phyloP scores from a whole-genome alignment of 169 alveolate genomes.

The Theileria parva region DNA sequence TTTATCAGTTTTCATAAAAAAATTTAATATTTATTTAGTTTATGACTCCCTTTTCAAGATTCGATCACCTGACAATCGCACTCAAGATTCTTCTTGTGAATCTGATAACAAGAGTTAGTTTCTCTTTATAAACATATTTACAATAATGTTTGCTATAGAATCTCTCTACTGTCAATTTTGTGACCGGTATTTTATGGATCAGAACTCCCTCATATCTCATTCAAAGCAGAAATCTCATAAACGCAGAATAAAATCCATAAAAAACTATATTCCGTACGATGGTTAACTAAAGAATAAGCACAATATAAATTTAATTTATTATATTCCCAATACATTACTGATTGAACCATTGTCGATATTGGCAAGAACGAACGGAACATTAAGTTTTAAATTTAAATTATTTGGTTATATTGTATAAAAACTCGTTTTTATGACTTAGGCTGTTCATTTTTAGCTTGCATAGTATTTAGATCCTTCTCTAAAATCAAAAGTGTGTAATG shows the following conservation, averaged over 20 bases:
- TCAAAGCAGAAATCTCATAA: conserved; percentile 71
- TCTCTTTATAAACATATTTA: not conserved
- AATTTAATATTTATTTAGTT: conserved; percentile 15
- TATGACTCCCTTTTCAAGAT: conserved; percentile 48
- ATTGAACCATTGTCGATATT: not conserved
- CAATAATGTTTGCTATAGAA: conserved; percentile 28
- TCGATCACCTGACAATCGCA: conserved; percentile 19
- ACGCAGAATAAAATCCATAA: conserved; percentile 68
- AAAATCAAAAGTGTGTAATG: conserved; percentile 15
- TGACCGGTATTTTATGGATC: conserved; percentile 73
- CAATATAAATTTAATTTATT: not conserved
- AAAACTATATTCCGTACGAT: conserved; percentile 35
- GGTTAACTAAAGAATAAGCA: conserved; percentile 1
- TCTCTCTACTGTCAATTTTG: conserved; percentile 72
- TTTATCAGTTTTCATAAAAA: not conserved
- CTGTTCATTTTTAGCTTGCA: not conserved
- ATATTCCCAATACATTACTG: not conserved
- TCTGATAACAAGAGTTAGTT: conserved; percentile 28
- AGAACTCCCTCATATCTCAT: conserved; percentile 64
- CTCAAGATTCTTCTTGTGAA: not conserved
- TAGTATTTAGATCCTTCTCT: conserved; percentile 34
- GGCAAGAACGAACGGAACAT: not conserved
- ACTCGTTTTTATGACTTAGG: not conserved
- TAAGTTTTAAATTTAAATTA: not conserved
- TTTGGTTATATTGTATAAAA: too few species aligned